A percentile compares a stretch with the other conserved stretches of the same genome.
Evolutionary conservation across 164 flowering plant genomes (phyloP).

Genomic region (Brasenia schreberi): DNA sequence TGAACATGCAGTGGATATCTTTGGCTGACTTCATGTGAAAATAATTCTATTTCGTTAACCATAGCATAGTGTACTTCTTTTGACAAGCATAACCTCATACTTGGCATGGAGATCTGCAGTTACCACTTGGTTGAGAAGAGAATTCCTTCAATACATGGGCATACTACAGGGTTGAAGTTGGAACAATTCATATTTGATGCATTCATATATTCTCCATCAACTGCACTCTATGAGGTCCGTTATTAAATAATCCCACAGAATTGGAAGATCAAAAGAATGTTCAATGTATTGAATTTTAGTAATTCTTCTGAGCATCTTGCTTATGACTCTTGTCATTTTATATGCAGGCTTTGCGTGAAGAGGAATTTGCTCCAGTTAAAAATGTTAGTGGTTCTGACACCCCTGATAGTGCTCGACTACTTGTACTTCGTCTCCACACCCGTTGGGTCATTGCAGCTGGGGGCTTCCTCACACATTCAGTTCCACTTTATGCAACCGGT

Average conservation of each 20-base stretch:
- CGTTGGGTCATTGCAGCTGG: constrained; percentile 99
- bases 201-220: constrained; percentile 79
- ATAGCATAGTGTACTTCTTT: too few relatives aligned
- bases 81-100: too few relatives aligned
- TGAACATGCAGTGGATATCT: too few relatives aligned
- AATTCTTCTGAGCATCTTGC: background rate
- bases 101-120: constrained; percentile 25
- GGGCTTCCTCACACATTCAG: constrained; percentile 91
- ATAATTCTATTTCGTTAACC: too few relatives aligned
- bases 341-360: constrained; percentile 64
- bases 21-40: too few relatives aligned
- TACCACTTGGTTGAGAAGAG: constrained; percentile 94
- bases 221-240: constrained; percentile 85
- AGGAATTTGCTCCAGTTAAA: constrained; percentile 98
- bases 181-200: constrained; percentile 96
- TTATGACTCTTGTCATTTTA: background rate
- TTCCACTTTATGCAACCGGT: constrained; percentile 90
- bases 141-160: constrained; percentile 76
- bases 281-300: too few relatives aligned
- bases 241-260: background rate
- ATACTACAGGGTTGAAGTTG: constrained; percentile 60
- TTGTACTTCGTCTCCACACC: constrained; percentile 81
- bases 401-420: constrained; percentile 85
- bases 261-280: background rate
- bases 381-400: constrained; percentile 95